Percentiles rank a stretch among this genome's conserved stretches.
phyloP scores from a whole-genome alignment of 2,329 filamentous ascomycete species.

The Trichoderma polysporum region DNA sequence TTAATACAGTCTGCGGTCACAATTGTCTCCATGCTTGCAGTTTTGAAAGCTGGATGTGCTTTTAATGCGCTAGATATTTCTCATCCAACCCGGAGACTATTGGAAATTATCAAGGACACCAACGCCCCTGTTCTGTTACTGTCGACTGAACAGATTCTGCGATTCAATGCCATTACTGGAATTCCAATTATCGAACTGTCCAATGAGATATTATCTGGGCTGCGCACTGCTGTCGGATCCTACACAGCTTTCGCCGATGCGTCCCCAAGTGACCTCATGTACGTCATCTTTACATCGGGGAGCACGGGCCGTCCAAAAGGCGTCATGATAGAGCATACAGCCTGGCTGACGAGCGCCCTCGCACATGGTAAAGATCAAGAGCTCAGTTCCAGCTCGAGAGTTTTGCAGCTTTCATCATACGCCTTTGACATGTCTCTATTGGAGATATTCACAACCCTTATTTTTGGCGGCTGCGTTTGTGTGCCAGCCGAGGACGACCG shows the following conservation, averaged over 20 bases:
- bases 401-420: constrained; percentile 29
- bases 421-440: constrained; percentile 28
- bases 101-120: not conserved
- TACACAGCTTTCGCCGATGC: not conserved
- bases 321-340: constrained; percentile 26
- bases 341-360: constrained; percentile 20
- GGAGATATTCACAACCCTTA: constrained; percentile 24
- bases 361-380: not conserved
- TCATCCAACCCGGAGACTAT: not conserved
- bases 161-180: not conserved
- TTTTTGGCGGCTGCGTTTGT: constrained; percentile 27
- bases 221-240: not conserved
- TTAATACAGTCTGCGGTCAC: not conserved
- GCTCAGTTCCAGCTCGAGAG: constrained; percentile 16
- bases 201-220: not conserved
- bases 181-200: not conserved
- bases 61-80: not conserved
- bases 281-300: constrained; percentile 29
- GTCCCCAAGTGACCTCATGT: not conserved
- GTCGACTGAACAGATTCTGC: not conserved
- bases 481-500: constrained; percentile 27
- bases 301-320: constrained; percentile 30
- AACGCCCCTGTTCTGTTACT: not conserved
- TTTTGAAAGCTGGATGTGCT: not conserved
- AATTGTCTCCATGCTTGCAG: not conserved